Evolutionary conservation across 2,329 filamentous ascomycete species (phyloP), one percentile per base, ranked within the genome.

Genomic region (Scedosporium aurantiacum): DNA sequence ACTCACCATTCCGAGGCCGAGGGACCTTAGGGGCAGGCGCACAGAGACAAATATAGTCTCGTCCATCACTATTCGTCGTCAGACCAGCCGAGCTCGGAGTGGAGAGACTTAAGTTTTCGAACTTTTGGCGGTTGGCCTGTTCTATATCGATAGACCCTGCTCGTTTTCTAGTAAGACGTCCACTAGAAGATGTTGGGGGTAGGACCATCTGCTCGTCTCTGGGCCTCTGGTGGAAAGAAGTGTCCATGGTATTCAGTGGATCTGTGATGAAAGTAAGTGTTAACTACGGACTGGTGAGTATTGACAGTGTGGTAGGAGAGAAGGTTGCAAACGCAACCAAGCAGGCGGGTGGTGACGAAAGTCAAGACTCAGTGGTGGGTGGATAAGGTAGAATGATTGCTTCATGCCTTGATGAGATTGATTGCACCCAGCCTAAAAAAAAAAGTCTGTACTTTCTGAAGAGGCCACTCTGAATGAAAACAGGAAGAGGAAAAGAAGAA

Each of bases 1-100:
- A 75, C 81, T 73, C 73, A 85, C 82, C 81, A 68, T 85, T 85
- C 56, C 82, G 75, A 61, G 82, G 82, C 62, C 82, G 75, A 2
- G 82, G 82, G 56, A 84, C 79, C 68, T 83, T 84, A 4, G 81
- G 81, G 18, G 78, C 76, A 54, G 80, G 79, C 12, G 79, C 77
- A 67, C 82, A 85, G 64, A 84, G 74, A 70, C 82, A 85, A 40
- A 83, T 79, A 56, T 76, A 68, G 56, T 81, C 79, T 60, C 66
- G 58, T 62, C 60, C 55, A 55, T 62, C 60, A 47, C 64, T 63
- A 61, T 61, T 43, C 41, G 60, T 3, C 52, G 57, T 47, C 28
- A 62, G 52, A 32, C 59, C 55, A 60, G 66, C 65, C 23, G 70
- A 69, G 60, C 62, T 66, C 21, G 74, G 71, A 6, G 75, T 74